Base-by-base conservation (phyloP, 176 grass and related monocot species). In the Phyllostachys edulis region DNA sequence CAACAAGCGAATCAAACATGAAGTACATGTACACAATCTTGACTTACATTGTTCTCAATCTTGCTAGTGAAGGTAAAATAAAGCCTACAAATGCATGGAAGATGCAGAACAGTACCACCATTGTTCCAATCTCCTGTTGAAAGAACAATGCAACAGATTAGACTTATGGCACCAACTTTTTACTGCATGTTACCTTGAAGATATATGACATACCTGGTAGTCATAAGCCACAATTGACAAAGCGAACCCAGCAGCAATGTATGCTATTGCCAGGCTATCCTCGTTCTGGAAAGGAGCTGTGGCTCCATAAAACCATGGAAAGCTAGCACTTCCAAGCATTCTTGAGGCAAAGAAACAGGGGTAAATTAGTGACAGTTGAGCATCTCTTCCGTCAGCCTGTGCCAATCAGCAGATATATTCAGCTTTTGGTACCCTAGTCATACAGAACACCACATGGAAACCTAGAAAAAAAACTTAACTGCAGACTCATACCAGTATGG, bases 21-120 rank as follows among this genome's bases (percentile, higher is more conserved):
- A 49, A 44, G 21, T 41, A 2, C 78, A 27, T 4, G 42, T 62
- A 64, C 72, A 69, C 0, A 3, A 21, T 51, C 32, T 34, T 45
- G 38, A 84, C 93, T 94, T 80, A 96, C 96, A 89, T 87, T 83
- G 96, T 90, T 81, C 96, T 88, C 60, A 96, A 42, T 78, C 89
- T 94, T 56, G 96, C 93, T 21, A 99, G 84, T n/a, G 88, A 92
- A 81, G 93, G 93, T 64, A 96, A 79, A 83, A 93, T 89, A 73
- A 99, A 99, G 47, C 93, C 96, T 51, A 96, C 85, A 86, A 86
- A 99, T 51, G 89, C 89, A 88, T 99, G 88, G 82, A 94, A 95
- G 75, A 93, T 75, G 87, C 91, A 98, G 78, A 98, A 98, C 63
- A 92, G 20, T 57, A 92, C 82, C 64, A 99, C 87, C 77, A 98